These are phyloP conservation scores for Fusarium caatingaense DNA, from an alignment of 2,329 filamentous ascomycete genomes.

Conservation along the genomic window DNA sequence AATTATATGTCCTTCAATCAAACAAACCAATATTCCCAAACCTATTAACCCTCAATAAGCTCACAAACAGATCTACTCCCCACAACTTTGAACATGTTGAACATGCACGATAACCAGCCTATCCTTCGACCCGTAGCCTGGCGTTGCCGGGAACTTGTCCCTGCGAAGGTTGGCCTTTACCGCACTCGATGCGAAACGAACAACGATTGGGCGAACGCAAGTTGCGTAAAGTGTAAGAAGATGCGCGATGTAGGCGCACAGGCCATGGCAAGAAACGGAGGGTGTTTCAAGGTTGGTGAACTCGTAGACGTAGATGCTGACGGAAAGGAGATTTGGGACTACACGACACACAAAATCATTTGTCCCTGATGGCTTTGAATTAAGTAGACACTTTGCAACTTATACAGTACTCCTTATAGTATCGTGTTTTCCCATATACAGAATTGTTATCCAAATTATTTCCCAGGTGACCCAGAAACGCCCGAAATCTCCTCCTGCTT, in stretches of 20 bases:
- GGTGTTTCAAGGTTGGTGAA: not conserved
- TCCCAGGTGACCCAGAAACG: not conserved
- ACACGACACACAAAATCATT: not conserved
- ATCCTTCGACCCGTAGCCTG: not conserved
- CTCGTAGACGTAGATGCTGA: not conserved
- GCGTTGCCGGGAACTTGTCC: not conserved
- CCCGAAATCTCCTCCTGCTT: not conserved
- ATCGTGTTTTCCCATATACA: no score
- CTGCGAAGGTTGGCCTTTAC: not conserved
- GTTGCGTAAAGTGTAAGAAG: accelerated
- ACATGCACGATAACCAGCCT: not conserved
- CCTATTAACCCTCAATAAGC: no score
- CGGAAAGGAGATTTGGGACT: not conserved
- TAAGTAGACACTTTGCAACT: not conserved
- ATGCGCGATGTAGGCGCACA: not conserved
- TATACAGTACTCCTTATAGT: no score
- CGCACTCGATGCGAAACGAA: not conserved
- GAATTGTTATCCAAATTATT: not conserved
- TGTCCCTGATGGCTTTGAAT: not conserved
- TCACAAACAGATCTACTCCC: no score
- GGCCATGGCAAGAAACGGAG: not conserved
- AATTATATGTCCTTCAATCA: not conserved
- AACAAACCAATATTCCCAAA: no score
- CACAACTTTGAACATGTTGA: not conserved
- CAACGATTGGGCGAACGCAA: not conserved